Evolutionary conservation across 352 stramenopile species (phyloP).

Genomic region (Phytopythium vexans): DNA sequence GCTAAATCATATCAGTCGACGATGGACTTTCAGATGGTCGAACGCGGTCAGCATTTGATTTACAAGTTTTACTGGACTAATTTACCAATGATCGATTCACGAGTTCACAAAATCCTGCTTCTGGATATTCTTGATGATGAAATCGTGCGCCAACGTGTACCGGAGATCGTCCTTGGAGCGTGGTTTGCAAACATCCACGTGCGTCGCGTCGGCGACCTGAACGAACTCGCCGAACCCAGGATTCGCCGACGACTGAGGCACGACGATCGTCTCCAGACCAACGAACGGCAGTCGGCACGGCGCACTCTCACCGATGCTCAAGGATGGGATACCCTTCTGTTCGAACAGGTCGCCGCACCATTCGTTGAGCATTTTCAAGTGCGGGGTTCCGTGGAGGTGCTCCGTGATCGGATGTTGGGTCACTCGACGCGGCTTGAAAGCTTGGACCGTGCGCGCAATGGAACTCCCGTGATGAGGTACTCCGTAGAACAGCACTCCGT

Average conservation of each 20-base stretch:
- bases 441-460: slow-evolving; percentile 60
- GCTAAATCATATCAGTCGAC: too few species aligned
- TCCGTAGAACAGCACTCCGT: slow-evolving; percentile 75
- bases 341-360: slow-evolving; percentile 59
- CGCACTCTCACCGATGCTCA: slow-evolving; percentile 67
- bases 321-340: slow-evolving; percentile 42
- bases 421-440: slow-evolving; percentile 42
- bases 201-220: slow-evolving; percentile 49
- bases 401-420: slow-evolving; percentile 70
- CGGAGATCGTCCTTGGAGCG: slow-evolving; percentile 44
- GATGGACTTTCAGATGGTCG: too few species aligned
- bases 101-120: not conserved
- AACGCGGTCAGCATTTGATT: too few species aligned
- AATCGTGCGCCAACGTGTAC: slow-evolving; percentile 61
- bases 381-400: slow-evolving; percentile 71
- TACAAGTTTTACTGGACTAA: too few species aligned
- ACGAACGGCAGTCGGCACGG: slow-evolving; percentile 66
- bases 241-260: slow-evolving; percentile 62
- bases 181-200: slow-evolving; percentile 82
- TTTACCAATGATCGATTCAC: too few species aligned
- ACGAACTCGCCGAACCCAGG: slow-evolving; percentile 73
- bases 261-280: slow-evolving; percentile 68
- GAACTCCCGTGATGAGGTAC: slow-evolving; percentile 81
- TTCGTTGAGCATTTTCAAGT: slow-evolving; percentile 78
- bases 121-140: slow-evolving; percentile 37